Base-by-base conservation (phyloP, 768 basidiomycete species). In the Suillus ampliporus region DNA sequence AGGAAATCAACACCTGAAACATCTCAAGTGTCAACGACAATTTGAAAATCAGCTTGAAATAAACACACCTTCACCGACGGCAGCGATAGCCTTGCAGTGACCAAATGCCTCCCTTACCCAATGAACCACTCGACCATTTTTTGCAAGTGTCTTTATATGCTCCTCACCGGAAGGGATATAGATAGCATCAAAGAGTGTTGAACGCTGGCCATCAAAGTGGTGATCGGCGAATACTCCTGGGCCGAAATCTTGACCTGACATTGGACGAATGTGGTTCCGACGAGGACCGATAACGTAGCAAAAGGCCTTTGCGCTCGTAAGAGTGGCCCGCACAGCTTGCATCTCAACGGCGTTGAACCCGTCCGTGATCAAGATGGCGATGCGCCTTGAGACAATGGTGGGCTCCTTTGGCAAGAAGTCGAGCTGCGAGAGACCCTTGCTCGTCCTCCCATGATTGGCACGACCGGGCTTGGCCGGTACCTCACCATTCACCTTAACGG, bases 61-160 rank as follows among this genome's bases (percentile, higher is more conserved):
- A 23, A 61, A 65, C 73, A 35, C 47, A 85, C 89, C 88, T 71
- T 86, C 83, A 11, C 93, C 94, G 51, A 89, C 79, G 1, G 88
- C 92, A 3, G 86, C 91, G 61, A 97, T 91, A 19, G 89, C 73
- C 78, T 95, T 95, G 76, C 87, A 89, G 74, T 95, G 94, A 23
- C 90, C 90, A 76, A 91, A 95, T 3, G 92, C 89, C 75, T 95
- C 94, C 50, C 91, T 84, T 4, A 91, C 84, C 82, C 89, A 94
- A 71, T 96, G 92, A n/a, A 93, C 77, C 9, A 82, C 82, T 21
- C 94, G 84, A 5, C 94, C 95, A 54, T 83, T 85, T 66, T 80
- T 80, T 9, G 78, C 70, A 40, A 94, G 80, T 35, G 80, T 71
- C 70, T 85, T 83, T n/a, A 79, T 82, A 71, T 89, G 87, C 38